Evolutionary conservation across 495 filamentous ascomycete species (phyloP).

Genomic region (Lentithecium fluviatile): DNA sequence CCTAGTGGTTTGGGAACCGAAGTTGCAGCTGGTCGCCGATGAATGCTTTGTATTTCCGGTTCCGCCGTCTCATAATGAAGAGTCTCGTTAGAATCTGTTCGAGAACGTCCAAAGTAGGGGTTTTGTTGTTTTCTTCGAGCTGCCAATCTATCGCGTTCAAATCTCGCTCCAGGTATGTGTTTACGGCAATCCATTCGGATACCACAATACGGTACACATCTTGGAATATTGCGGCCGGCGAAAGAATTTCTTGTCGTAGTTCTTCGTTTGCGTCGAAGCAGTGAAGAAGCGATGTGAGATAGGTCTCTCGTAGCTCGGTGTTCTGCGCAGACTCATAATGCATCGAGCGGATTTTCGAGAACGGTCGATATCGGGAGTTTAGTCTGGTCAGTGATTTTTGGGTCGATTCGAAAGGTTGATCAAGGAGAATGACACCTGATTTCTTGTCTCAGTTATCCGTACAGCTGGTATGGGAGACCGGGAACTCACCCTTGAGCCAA

Average conservation of each 20-base stretch:
- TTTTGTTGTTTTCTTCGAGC: conserved; percentile 25
- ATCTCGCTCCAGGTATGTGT: conserved; percentile 32
- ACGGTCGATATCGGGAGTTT: conserved; percentile 13
- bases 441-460: neutral
- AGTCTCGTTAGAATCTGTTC: conserved; percentile 22
- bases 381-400: neutral
- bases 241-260: neutral
- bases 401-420: conserved; percentile 23
- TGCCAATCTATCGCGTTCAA: conserved; percentile 28
- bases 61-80: conserved; percentile 24
- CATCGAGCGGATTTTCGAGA: neutral
- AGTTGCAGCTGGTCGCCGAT: conserved; percentile 19
- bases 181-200: conserved; percentile 33
- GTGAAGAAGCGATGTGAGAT: conserved; percentile 4
- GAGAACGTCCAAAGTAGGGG: conserved; percentile 12
- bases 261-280: neutral
- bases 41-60: conserved; percentile 22
- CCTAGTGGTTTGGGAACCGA: neutral
- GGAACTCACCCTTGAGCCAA: neutral
- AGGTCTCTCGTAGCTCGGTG: conserved; percentile 2
- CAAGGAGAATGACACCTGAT: conserved; percentile 32
- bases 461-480: neutral
- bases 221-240: conserved; percentile 18
- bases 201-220: conserved; percentile 31
- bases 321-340: neutral